These are phyloP conservation scores for Corylus avellana DNA, from an alignment of 306 rosid genomes.

Conservation along the genomic window DNA sequence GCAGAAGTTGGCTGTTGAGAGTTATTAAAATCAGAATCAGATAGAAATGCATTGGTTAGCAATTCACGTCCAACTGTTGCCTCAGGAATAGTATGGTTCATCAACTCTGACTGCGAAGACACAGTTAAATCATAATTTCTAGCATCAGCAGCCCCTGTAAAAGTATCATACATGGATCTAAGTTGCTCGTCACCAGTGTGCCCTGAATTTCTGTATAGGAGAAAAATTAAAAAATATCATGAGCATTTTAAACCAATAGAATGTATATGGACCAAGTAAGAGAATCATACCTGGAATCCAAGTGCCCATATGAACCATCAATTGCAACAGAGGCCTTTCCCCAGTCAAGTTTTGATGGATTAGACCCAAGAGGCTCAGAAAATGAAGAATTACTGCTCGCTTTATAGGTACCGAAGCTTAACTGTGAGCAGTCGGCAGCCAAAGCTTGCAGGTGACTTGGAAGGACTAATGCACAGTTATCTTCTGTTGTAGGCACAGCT, in stretches of 20 bases:
- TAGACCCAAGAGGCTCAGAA: slow-evolving; percentile 29
- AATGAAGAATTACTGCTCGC: slow-evolving; percentile 41
- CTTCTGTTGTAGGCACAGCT: slow-evolving; percentile 25
- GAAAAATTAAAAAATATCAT: slow-evolving; percentile 20
- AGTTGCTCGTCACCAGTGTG: slow-evolving; percentile 32
- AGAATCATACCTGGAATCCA: slow-evolving; percentile 43
- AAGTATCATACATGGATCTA: slow-evolving; percentile 34
- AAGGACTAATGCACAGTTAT: slow-evolving; percentile 46
- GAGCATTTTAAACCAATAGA: slow-evolving; percentile 19
- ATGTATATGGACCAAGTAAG: slow-evolving; percentile 25
- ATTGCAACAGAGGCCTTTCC: slow-evolving; percentile 39
- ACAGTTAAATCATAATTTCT: slow-evolving; percentile 33
- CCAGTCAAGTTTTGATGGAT: slow-evolving; percentile 37
- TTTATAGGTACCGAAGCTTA: slow-evolving; percentile 72
- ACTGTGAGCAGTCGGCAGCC: slow-evolving; percentile 63
- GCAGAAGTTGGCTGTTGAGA: slow-evolving; percentile 36
- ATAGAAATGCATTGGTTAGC: slow-evolving; percentile 26
- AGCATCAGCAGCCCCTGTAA: slow-evolving; percentile 32
- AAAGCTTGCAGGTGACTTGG: slow-evolving; percentile 59
- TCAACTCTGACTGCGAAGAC: slow-evolving; percentile 38
- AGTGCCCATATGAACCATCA: slow-evolving; percentile 36
- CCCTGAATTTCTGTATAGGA: slow-evolving; percentile 31
- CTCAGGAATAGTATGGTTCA: slow-evolving; percentile 34
- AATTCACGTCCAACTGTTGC: slow-evolving; percentile 38
- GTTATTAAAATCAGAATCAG: slow-evolving; percentile 34